Conservation (phyloP, 2,329 filamentous ascomycete species). For the Davidsoniella neocaledoniae region DNA sequence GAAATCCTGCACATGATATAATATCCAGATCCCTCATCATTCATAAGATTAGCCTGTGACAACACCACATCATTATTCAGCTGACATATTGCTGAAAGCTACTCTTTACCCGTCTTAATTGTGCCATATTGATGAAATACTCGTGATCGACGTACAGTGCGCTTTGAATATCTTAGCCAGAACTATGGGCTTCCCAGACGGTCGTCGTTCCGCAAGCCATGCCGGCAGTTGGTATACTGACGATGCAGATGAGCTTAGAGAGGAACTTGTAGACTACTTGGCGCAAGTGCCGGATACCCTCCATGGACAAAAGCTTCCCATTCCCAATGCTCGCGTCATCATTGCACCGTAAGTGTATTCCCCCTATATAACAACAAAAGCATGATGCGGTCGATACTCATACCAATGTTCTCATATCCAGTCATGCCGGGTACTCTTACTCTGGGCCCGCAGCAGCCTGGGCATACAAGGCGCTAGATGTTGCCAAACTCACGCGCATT, state of each 20-base stretch:
- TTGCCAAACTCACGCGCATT: constrained; percentile 66
- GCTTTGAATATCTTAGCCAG: not conserved
- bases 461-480: constrained; percentile 80
- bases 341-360: constrained; percentile 67
- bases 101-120: too few relatives aligned
- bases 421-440: constrained; percentile 85
- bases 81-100: too few relatives aligned
- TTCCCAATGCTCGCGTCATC: constrained; percentile 61
- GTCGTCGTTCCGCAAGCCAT: constrained; percentile 44
- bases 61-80: too few relatives aligned
- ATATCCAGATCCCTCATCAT: too few relatives aligned
- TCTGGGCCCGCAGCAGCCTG: constrained; percentile 85
- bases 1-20: too few relatives aligned
- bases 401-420: constrained; percentile 21
- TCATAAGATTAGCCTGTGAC: too few relatives aligned
- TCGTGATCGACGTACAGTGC: too few relatives aligned
- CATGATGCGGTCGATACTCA: not conserved
- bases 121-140: too few relatives aligned
- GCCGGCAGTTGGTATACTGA: constrained; percentile 78
- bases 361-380: not conserved
- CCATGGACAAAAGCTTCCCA: constrained; percentile 43
- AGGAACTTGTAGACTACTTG: constrained; percentile 62
- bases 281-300: constrained; percentile 49
- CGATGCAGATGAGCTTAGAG: constrained; percentile 39
- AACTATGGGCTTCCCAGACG: constrained; percentile 5